Evolutionary conservation across 139 green algal species (phyloP).

Genomic region (Closterium sp.): DNA sequence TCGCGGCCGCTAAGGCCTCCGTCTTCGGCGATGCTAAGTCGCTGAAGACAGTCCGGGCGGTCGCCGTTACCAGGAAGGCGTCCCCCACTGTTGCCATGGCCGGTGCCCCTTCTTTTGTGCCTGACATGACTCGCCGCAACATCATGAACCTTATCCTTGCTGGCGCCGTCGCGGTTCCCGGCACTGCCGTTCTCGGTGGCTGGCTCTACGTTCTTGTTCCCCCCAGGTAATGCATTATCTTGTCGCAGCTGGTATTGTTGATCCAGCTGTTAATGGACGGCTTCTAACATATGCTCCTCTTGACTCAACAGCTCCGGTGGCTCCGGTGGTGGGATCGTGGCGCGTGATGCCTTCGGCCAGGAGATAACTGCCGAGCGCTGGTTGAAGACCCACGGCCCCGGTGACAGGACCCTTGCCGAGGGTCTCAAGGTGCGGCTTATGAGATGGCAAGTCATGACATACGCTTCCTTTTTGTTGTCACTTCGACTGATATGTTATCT

Average conservation of each 20-base stretch:
- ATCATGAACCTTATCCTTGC: slow-evolving; percentile 87
- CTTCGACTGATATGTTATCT: neutral
- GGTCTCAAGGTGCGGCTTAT: slow-evolving; percentile 80
- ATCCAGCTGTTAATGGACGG: neutral
- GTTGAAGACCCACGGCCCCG: slow-evolving; percentile 81
- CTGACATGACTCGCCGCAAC: slow-evolving; percentile 77
- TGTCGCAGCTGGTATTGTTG: neutral
- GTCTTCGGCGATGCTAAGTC: slow-evolving; percentile 3
- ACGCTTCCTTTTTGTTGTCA: neutral
- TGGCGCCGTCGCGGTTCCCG: slow-evolving; percentile 70
- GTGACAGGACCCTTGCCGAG: slow-evolving; percentile 84
- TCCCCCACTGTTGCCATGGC: neutral
- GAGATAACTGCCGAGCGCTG: slow-evolving; percentile 80
- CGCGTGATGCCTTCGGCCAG: slow-evolving; percentile 96
- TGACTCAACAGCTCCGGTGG: slow-evolving; percentile 67
- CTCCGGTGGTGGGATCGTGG: slow-evolving; percentile 70
- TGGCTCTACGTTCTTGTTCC: slow-evolving; percentile 82
- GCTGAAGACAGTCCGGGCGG: neutral
- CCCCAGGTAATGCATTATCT: slow-evolving; percentile 21
- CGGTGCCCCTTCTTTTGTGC: slow-evolving; percentile 43
- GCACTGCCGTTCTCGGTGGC: slow-evolving; percentile 60
- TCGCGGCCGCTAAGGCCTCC: neutral
- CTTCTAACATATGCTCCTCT: neutral
- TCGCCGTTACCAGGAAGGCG: neutral
- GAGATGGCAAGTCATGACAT: neutral